phyloP scores from a whole-genome alignment of 106 monocot species.

The Dioscorea zingiberensis region DNA sequence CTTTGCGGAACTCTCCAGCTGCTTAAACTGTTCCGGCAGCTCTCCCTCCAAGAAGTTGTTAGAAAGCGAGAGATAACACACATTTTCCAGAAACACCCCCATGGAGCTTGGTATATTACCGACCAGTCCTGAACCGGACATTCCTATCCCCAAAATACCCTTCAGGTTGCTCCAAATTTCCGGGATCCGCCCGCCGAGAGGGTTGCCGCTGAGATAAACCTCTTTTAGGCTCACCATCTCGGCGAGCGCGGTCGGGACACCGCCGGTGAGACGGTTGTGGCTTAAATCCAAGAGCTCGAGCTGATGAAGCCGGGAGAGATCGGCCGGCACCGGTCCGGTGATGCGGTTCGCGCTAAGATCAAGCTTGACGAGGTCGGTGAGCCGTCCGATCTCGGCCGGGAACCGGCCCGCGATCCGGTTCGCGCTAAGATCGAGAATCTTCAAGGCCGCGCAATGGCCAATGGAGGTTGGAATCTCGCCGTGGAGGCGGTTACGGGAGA shows the following conservation, averaged over 20 bases:
- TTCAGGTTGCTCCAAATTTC: conserved; percentile 50
- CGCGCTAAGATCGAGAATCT: conserved; percentile 51
- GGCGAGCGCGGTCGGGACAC: conserved; percentile 35
- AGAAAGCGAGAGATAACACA: conserved; percentile 46
- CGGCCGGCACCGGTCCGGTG: conserved; percentile 34
- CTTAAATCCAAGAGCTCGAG: conserved; percentile 64
- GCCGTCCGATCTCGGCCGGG: conserved; percentile 35
- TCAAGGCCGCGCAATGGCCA: conserved; percentile 13
- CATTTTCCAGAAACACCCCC: conserved; percentile 39
- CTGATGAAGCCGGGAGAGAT: conserved; percentile 14
- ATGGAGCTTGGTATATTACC: conserved; percentile 55
- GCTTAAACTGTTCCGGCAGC: conserved; percentile 47
- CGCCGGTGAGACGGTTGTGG: conserved; percentile 52
- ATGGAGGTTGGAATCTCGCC: conserved; percentile 30
- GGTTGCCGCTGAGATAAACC: conserved; percentile 57
- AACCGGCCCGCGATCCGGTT: conserved; percentile 37
- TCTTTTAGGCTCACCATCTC: conserved; percentile 44
- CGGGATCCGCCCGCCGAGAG: conserved; percentile 49
- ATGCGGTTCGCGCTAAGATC: conserved; percentile 57
- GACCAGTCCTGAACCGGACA: conserved; percentile 35
- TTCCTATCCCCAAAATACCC: conserved; percentile 36
- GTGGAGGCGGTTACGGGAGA: conserved; percentile 43
- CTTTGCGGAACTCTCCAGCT: conserved; percentile 35
- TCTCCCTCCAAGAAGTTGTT: conserved; percentile 44
- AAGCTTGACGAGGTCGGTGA: conserved; percentile 41